Percentiles rank a stretch among this genome's conserved stretches.
Evolutionary conservation across 2,329 filamentous ascomycete genomes (phyloP).

Genomic region (Sphaerulina vaccinii): DNA sequence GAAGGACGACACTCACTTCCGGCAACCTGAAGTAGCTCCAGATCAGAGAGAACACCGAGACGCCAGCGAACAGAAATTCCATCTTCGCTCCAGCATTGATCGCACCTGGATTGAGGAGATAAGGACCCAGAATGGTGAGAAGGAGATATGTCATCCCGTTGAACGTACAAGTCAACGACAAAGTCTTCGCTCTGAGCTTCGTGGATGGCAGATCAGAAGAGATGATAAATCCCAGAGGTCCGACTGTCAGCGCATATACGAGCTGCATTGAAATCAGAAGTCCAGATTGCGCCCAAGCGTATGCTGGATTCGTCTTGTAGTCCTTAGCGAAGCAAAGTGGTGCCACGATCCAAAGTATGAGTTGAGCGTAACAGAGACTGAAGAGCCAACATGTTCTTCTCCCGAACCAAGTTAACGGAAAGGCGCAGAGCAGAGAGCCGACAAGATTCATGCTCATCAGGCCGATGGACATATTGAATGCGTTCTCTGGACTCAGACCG

Average conservation of each 20-base stretch:
- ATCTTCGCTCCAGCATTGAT: slow-evolving; percentile 5
- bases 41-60: slow-evolving; percentile 1
- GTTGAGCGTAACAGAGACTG: slow-evolving; percentile 5
- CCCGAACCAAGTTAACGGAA: neutral
- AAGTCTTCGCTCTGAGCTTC: slow-evolving; percentile 1
- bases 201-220: neutral
- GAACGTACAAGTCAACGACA: slow-evolving; percentile 1
- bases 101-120: slow-evolving; percentile 3
- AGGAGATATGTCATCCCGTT: slow-evolving; percentile 1
- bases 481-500: slow-evolving; percentile 1
- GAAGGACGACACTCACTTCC: neutral
- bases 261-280: slow-evolving; percentile 7
- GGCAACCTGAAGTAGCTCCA: slow-evolving; percentile 4
- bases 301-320: slow-evolving; percentile 1
- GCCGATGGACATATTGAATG: slow-evolving; percentile 7
- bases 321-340: neutral
- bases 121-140: slow-evolving; percentile 1
- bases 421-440: neutral
- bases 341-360: neutral
- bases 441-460: slow-evolving; percentile 5
- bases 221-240: slow-evolving; percentile 1
- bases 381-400: slow-evolving; percentile 3
- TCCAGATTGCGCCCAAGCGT: slow-evolving; percentile 8
- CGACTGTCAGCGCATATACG: neutral
- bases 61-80: slow-evolving; percentile 1